Evolutionary conservation across 1,139 yeast species (phyloP).

Genomic region (Candida glucosophila): DNA sequence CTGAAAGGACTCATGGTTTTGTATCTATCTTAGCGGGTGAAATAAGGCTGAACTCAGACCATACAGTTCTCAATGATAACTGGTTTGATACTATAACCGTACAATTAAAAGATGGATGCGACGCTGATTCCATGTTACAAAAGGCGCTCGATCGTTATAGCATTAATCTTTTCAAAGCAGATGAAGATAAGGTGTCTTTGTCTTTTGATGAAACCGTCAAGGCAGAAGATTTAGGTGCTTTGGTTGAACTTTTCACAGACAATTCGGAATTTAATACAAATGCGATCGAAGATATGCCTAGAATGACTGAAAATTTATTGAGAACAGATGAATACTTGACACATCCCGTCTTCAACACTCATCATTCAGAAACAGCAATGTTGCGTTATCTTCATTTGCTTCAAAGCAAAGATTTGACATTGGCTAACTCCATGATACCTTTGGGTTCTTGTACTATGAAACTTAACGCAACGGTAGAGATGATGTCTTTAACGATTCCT

Average conservation of each 20-base stretch:
- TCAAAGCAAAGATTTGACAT: constrained; percentile 82
- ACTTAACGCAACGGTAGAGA: constrained; percentile 87
- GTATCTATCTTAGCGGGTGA: constrained; percentile 64
- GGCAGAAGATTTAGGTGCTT: constrained; percentile 46
- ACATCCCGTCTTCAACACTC: constrained; percentile 73
- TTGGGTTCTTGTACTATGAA: constrained; percentile 98
- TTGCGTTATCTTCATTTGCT: constrained; percentile 79
- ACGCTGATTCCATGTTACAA: constrained; percentile 48
- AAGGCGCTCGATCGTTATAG: constrained; percentile 53
- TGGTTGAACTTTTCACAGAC: constrained; percentile 53
- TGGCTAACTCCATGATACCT: constrained; percentile 95
- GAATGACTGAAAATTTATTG: constrained; percentile 42
- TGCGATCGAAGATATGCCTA: constrained; percentile 32
- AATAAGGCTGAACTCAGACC: constrained; percentile 33
- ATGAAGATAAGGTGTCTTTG: constrained; percentile 54
- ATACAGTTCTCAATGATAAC: constrained; percentile 44
- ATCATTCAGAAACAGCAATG: constrained; percentile 93
- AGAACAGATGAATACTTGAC: constrained; percentile 61
- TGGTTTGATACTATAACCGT: constrained; percentile 90
- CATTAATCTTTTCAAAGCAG: constrained; percentile 70
- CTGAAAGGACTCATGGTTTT: constrained; percentile 66
- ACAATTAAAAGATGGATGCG: constrained; percentile 38
- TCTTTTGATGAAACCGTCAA: constrained; percentile 85
- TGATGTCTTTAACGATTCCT: constrained; percentile 93
- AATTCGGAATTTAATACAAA: constrained; percentile 9